These are phyloP conservation scores for Corymbia citriodora DNA, from an alignment of 441 rosid genomes.

Conservation along the genomic window DNA sequence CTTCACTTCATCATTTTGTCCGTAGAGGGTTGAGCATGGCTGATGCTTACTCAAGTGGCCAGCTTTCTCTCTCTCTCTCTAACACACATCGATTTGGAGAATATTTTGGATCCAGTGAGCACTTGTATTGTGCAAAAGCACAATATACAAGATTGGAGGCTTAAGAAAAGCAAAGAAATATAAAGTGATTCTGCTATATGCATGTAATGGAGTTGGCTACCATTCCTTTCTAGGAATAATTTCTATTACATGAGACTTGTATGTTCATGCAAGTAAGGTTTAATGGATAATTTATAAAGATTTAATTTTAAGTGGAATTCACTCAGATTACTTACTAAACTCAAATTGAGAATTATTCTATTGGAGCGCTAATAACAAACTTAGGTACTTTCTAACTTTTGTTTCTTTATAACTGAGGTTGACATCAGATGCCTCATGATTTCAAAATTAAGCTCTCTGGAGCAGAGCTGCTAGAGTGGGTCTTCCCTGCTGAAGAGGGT, in stretches of 20 bases:
- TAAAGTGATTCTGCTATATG: too few relatives aligned
- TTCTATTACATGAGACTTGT: background rate
- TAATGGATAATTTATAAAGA: background rate
- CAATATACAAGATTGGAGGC: background rate
- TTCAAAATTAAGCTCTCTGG: background rate
- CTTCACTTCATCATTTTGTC: background rate
- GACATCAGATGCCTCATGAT: background rate
- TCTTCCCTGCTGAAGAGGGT: background rate
- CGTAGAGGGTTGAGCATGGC: background rate
- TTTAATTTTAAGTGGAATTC: background rate
- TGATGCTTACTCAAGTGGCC: background rate
- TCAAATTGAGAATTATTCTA: too few relatives aligned
- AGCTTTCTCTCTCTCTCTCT: background rate
- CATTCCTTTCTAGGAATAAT: too few relatives aligned
- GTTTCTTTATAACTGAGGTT: background rate
- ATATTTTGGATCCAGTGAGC: background rate
- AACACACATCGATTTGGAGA: background rate
- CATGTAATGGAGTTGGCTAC: background rate
- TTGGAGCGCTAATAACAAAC: background rate
- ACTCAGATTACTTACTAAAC: background rate
- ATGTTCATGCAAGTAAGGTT: background rate
- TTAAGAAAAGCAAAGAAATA: background rate
- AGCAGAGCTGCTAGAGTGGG: background rate
- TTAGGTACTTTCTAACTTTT: background rate
- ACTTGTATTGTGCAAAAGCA: background rate